Base-by-base conservation (phyloP, 176 grass and related monocot species). In the Pharus latifolius region DNA sequence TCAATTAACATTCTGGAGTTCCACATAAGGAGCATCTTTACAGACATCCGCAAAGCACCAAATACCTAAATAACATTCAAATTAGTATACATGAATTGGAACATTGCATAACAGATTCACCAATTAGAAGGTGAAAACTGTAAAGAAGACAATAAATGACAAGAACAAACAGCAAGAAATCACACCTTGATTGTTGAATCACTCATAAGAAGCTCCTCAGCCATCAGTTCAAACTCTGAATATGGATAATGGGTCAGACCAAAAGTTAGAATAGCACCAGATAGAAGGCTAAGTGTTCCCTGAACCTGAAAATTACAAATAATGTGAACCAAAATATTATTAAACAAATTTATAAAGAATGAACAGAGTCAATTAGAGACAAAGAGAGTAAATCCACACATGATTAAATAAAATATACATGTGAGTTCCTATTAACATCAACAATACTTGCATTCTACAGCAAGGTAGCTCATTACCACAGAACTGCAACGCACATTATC, bases 21-120 rank as follows among this genome's bases (percentile, higher is more conserved):
- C 96, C 82, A 99, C 96, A 99, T 99, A 51, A 99, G 87, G 33
- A 99, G 91, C 96, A 99, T 95, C 63, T 99, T 99, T 45, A 99
- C 90, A 46, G 96, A 95, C 96, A 99, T 99, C 67, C 96, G 78
- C 70, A 99, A 80, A 58, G 89, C 90, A 69, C 96, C 96, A 23
- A 88, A 95, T 35, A 99, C 96, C 96, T 99, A 67, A 60, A 64
- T 13, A 74, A 60, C 4, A 73, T 57, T 71, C 29, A 76, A 75
- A 62, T 76, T 45, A 61, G 19, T 41, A 4, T 5, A 26, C 17
- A 62, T n/a, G 32, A 69, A 18, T 59, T n/a, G 42, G 33, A 11
- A 85, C 37, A 49, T n/a, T 55, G 20, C 61, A 46, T 60, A 68
- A 53, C 30, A 69, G 6, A 55, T 63, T 58, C 13, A 75, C 41